phyloP scores from a whole-genome alignment of 345 rosid species.

The Diplotaxis tenuifolia region DNA sequence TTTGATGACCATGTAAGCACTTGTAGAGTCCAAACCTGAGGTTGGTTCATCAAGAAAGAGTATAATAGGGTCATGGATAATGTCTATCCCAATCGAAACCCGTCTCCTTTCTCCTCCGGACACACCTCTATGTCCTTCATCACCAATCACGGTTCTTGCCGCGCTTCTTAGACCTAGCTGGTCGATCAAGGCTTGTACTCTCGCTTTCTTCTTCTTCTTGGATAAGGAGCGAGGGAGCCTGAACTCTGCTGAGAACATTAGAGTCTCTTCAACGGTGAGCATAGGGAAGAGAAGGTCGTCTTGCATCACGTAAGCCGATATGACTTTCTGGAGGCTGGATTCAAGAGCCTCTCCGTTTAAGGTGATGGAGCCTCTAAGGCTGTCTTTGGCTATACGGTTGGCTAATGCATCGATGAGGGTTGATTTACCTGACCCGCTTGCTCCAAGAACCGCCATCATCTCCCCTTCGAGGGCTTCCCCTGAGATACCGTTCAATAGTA shows the following conservation, averaged over 20 bases:
- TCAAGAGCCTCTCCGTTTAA: slow-evolving; percentile 76
- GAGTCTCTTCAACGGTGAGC: slow-evolving; percentile 89
- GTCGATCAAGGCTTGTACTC: slow-evolving; percentile 87
- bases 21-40: slow-evolving; percentile 90
- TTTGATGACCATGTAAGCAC: slow-evolving; percentile 91
- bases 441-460: slow-evolving; percentile 93
- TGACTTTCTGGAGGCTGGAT: slow-evolving; percentile 70
- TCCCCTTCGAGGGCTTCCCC: slow-evolving; percentile 74
- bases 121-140: slow-evolving; percentile 90
- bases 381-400: slow-evolving; percentile 65
- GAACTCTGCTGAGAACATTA: slow-evolving; percentile 94
- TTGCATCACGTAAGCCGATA: slow-evolving; percentile 95
- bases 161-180: slow-evolving; percentile 71
- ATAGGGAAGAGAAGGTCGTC: slow-evolving; percentile 92
- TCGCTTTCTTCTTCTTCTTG: slow-evolving; percentile 59
- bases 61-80: slow-evolving; percentile 82
- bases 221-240: slow-evolving; percentile 85
- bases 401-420: slow-evolving; percentile 92
- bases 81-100: slow-evolving; percentile 77
- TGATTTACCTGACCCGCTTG: slow-evolving; percentile 94
- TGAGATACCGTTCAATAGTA: slow-evolving; percentile 51
- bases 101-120: slow-evolving; percentile 94
- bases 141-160: slow-evolving; percentile 85
- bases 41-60: slow-evolving; percentile 93
- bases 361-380: slow-evolving; percentile 69